Conservation (phyloP, 768 basidiomycete genomes). For the Xanthoconium stramineum region DNA sequence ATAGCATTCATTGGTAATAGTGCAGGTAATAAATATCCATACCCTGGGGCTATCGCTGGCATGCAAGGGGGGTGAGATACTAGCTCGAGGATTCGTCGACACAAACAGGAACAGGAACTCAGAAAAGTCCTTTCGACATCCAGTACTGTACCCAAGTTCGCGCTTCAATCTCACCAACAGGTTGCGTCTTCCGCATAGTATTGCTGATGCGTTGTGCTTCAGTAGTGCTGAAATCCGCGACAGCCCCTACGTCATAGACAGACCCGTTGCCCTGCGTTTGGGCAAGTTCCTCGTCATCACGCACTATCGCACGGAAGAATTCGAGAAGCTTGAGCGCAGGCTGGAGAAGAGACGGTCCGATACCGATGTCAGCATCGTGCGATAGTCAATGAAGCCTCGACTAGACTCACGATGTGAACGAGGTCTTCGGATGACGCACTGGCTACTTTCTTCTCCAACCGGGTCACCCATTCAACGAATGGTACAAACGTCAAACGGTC, state of each 20-base stretch:
- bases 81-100: background rate
- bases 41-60: no score
- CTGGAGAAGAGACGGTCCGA: background rate
- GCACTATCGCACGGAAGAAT: background rate
- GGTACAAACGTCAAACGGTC: background rate
- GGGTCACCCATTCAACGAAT: background rate
- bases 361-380: background rate
- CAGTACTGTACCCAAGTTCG: background rate
- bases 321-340: background rate
- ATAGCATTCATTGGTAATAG: no score
- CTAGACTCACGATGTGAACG: background rate
- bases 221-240: background rate
- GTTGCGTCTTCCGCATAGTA: background rate
- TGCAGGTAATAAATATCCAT: no score
- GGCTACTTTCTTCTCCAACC: background rate
- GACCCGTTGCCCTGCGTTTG: background rate
- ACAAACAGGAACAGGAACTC: background rate
- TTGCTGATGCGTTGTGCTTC: background rate
- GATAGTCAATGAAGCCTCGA: background rate
- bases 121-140: background rate
- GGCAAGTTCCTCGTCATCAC: background rate
- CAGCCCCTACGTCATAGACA: background rate
- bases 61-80: no score
- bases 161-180: background rate
- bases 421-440: background rate